A percentile compares a stretch with the other conserved stretches of the same genome.
phyloP scores from a whole-genome alignment of 495 filamentous ascomycete genomes.

The Oidiodendron maius region DNA sequence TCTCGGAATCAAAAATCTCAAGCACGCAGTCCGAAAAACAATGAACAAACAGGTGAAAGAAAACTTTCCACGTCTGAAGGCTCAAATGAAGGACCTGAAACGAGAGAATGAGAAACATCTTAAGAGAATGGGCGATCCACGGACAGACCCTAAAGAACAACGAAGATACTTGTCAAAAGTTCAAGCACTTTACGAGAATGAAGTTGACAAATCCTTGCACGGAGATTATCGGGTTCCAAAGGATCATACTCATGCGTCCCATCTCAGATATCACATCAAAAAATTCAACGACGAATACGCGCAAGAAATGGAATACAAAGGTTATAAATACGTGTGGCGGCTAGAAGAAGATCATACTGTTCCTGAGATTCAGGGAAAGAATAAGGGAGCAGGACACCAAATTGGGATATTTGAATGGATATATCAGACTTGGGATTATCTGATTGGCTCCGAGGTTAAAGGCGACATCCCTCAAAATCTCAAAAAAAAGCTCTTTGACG shows the following conservation, averaged over 20 bases:
- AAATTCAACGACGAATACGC: slow-evolving; percentile 7
- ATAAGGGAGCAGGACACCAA: background rate
- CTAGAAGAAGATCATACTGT: too few species aligned
- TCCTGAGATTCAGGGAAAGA: too few species aligned
- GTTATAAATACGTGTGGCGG: slow-evolving; percentile 8
- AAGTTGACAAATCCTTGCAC: slow-evolving; percentile 10
- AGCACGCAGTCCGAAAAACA: slow-evolving; percentile 4
- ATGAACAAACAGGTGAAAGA: slow-evolving; percentile 13
- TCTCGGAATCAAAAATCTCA: slow-evolving; percentile 8
- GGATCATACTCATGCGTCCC: slow-evolving; percentile 6
- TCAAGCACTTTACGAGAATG: slow-evolving; percentile 8
- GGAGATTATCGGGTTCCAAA: slow-evolving; percentile 10
- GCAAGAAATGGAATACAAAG: background rate
- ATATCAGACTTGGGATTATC: slow-evolving; percentile 8
- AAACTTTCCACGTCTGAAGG: slow-evolving; percentile 9
- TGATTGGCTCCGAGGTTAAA: slow-evolving; percentile 5
- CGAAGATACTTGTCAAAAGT: slow-evolving; percentile 9
- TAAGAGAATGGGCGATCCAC: slow-evolving; percentile 6
- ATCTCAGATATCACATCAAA: slow-evolving; percentile 11
- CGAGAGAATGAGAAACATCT: slow-evolving; percentile 1
- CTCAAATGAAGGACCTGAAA: slow-evolving; percentile 8
- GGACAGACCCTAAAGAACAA: slow-evolving; percentile 4
- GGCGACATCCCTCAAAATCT: slow-evolving; percentile 10
- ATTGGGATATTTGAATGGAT: slow-evolving; percentile 8
- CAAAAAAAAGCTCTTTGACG: slow-evolving; percentile 10